Evolutionary conservation across 768 basidiomycete species (phyloP), one percentile per base, ranked within the genome.

Genomic region (Phylloporus sp.): DNA sequence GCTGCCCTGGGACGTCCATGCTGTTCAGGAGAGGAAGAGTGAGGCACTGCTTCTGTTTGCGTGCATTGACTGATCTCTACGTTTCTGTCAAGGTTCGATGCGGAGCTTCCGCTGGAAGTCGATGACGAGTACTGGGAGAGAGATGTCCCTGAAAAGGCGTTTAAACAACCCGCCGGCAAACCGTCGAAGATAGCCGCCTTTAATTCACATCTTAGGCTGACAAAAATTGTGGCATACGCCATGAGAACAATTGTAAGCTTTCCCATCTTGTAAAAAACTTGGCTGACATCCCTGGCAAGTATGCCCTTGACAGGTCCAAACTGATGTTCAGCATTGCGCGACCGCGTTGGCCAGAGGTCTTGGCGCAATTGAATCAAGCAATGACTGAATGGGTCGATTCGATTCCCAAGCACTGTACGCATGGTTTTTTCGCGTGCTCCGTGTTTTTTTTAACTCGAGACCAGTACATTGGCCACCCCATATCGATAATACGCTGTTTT

Each of bases 41-140:
- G 54, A 69, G 79, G 26, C 4, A 26, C n/a, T 22, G 15, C 9
- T 35, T 13, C 11, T 20, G n/a, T 31, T 47, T 29, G 24, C 29
- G 28, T 32, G 1, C 29, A 47, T 32, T 49, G 22, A 45, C 45
- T 60, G 18, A 62, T 46, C 20, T 20, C 10, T 48, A 36, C n/a
- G 23, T 26, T 64, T n/a, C n/a, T 55, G 47, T 55, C n/a, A 56
- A 93, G 91, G 65, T 91, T 90, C 63, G 92, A 95, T 63, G 72
- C 86, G 24, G 91, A 91, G 41, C 71, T 88, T 29, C 89, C 89
- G 35, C 75, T 88, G 12, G 89, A 91, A 65, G 85, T 92, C 13
- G 89, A 95, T 57, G 85, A 87, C 59, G 81, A 85, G 55, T 91
- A 82, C 62, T 94, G 89, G 90, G 78, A 82, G 54, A 70, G 68